phyloP scores from a whole-genome alignment of 441 rosid species.

The Breynia disticha region DNA sequence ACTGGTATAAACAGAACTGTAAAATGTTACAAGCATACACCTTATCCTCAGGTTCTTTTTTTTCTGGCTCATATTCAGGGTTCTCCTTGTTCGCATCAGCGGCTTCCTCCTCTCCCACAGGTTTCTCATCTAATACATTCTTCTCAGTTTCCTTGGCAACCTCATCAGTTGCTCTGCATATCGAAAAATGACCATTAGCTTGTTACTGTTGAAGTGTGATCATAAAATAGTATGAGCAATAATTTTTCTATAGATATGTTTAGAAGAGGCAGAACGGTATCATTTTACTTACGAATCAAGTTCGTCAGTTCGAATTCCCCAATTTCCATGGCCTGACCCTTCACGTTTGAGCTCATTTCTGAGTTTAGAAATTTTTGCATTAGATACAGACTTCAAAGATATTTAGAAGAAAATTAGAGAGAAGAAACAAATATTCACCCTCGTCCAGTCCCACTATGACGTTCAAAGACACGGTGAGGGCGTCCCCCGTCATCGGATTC shows the following conservation, averaged over 20 bases:
- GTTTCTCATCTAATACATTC: slow-evolving; percentile 49
- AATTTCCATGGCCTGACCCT: slow-evolving; percentile 84
- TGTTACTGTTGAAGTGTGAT: too few relatives aligned
- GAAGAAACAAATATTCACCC: slow-evolving; percentile 44
- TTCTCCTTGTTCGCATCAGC: slow-evolving; percentile 56
- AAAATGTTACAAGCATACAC: too few relatives aligned
- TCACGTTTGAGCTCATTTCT: slow-evolving; percentile 78
- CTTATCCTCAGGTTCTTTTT: slow-evolving; percentile 73
- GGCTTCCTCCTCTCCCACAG: slow-evolving; percentile 45
- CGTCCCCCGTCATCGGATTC: slow-evolving; percentile 61
- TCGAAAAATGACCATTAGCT: too few relatives aligned
- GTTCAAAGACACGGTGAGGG: slow-evolving; percentile 59
- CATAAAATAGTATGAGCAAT: too few relatives aligned
- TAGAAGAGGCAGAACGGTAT: too few relatives aligned
- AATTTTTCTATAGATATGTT: too few relatives aligned
- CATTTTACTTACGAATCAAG: slow-evolving; percentile 48
- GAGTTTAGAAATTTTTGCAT: too few relatives aligned
- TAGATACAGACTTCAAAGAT: background rate
- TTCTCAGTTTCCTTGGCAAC: slow-evolving; percentile 46
- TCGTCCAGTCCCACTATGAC: slow-evolving; percentile 82
- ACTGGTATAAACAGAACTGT: too few relatives aligned
- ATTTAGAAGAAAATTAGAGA: background rate
- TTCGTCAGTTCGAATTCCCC: slow-evolving; percentile 79
- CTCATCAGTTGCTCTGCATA: slow-evolving; percentile 57
- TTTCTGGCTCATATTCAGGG: slow-evolving; percentile 38